A percentile compares a stretch with the other conserved stretches of the same genome.
Conservation (phyloP, 1,284 basidiomycete species). For the Apiotrichum porosum region DNA sequence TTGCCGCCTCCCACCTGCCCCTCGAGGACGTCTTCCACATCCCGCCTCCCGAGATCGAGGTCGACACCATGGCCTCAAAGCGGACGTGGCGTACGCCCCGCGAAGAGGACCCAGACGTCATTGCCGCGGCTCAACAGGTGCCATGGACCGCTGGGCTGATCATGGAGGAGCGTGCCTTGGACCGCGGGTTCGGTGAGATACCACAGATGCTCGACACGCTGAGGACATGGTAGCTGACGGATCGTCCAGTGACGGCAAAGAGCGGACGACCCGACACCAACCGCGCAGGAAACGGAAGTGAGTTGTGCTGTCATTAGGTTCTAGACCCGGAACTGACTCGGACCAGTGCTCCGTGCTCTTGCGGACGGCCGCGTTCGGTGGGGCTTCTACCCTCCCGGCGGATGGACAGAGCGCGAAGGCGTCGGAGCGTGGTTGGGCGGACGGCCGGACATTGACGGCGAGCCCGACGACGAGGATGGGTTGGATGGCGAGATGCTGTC, state of each 20-base stretch:
- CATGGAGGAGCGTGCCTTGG: constrained; percentile 67
- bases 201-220: too few species aligned
- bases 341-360: constrained; percentile 66
- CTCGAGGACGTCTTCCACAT: constrained; percentile 68
- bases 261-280: constrained; percentile 80
- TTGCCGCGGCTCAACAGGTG: background rate
- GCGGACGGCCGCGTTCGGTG: constrained; percentile 74
- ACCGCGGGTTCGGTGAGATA: constrained; percentile 60
- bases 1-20: constrained; percentile 65
- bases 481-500: constrained; percentile 8
- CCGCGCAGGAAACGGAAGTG: constrained; percentile 80
- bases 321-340: background rate
- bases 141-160: constrained; percentile 59
- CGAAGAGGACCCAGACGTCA: background rate
- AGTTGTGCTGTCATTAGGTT: constrained; percentile 47
- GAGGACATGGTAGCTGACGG: background rate
- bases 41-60: constrained; percentile 21
- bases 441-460: background rate
- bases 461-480: constrained; percentile 10
- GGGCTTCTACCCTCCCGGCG: constrained; percentile 69
- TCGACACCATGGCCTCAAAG: constrained; percentile 34
- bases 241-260: constrained; percentile 67
- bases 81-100: constrained; percentile 32
- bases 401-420: constrained; percentile 18
- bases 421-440: constrained; percentile 18